These are phyloP conservation scores for Ogataea angusta DNA, from an alignment of 805 yeast species.

Conservation along the genomic window DNA sequence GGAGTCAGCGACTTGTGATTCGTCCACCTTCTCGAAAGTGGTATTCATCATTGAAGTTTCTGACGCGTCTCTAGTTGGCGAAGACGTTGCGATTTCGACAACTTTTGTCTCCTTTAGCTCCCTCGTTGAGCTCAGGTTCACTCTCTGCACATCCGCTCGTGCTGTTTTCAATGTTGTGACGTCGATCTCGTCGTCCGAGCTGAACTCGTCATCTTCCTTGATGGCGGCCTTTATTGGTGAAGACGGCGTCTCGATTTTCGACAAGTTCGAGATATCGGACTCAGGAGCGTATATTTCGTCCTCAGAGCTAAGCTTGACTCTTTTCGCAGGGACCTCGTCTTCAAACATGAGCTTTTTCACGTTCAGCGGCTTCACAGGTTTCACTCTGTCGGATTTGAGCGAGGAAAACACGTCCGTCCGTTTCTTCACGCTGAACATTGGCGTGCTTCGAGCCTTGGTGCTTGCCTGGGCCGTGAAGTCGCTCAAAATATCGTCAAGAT, in stretches of 20 bases:
- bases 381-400: conserved; percentile 20
- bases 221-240: conserved; percentile 27
- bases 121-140: conserved; percentile 38
- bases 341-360: conserved; percentile 20
- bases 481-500: conserved; percentile 67
- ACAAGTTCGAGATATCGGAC: background rate
- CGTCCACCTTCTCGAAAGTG: conserved; percentile 32
- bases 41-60: conserved; percentile 9
- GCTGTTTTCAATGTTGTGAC: conserved; percentile 35
- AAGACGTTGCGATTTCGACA: conserved; percentile 16
- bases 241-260: conserved; percentile 27
- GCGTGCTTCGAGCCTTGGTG: conserved; percentile 19
- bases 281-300: conserved; percentile 25
- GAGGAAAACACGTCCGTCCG: conserved; percentile 30
- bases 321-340: conserved; percentile 24
- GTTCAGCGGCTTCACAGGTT: conserved; percentile 22
- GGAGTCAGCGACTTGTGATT: conserved; percentile 38
- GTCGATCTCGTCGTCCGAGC: conserved; percentile 57
- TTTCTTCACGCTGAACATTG: conserved; percentile 19
- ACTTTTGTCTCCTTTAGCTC: conserved; percentile 7
- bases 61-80: conserved; percentile 20
- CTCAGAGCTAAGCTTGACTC: conserved; percentile 23
- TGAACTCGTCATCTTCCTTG: conserved; percentile 31
- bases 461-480: conserved; percentile 42
- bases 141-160: conserved; percentile 30